Evolutionary conservation across 768 basidiomycete species (phyloP).

Genomic region (Pleurotus giganteus): DNA sequence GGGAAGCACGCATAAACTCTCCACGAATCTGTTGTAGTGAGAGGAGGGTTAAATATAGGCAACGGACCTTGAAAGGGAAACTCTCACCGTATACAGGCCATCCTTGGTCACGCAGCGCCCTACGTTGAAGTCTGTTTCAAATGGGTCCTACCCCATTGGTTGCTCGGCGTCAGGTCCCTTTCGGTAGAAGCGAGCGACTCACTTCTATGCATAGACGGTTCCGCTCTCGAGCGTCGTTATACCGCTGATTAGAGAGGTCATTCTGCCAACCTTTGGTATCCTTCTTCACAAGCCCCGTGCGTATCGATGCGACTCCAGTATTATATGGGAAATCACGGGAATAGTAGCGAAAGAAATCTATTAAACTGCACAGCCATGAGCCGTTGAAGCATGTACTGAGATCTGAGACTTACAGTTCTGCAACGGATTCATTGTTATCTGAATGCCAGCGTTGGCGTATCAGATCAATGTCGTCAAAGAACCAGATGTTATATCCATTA

Average conservation of each 20-base stretch:
- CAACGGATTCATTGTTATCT: slow-evolving; percentile 89
- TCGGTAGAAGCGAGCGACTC: slow-evolving; percentile 15
- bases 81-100: slow-evolving; percentile 85
- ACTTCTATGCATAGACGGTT: slow-evolving; percentile 98
- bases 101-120: slow-evolving; percentile 95
- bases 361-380: slow-evolving; percentile 55
- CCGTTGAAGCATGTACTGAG: neutral
- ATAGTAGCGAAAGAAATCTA: slow-evolving; percentile 98
- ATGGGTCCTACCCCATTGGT: slow-evolving; percentile 71
- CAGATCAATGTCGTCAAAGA: slow-evolving; percentile 96
- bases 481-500: slow-evolving; percentile 83
- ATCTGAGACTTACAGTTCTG: slow-evolving; percentile 70
- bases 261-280: slow-evolving; percentile 93
- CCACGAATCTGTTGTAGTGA: slow-evolving; percentile 75
- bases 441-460: slow-evolving; percentile 91
- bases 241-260: slow-evolving; percentile 60
- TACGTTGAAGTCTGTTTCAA: slow-evolving; percentile 95
- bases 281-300: slow-evolving; percentile 86
- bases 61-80: neutral
- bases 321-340: slow-evolving; percentile 92
- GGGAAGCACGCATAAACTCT: slow-evolving; percentile 94
- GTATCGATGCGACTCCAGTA: slow-evolving; percentile 87
- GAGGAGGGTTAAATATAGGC: slow-evolving; percentile 12
- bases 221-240: slow-evolving; percentile 76
- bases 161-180: neutral